phyloP scores from a whole-genome alignment of 23 red algal species.

The Agarophyton chilense region DNA sequence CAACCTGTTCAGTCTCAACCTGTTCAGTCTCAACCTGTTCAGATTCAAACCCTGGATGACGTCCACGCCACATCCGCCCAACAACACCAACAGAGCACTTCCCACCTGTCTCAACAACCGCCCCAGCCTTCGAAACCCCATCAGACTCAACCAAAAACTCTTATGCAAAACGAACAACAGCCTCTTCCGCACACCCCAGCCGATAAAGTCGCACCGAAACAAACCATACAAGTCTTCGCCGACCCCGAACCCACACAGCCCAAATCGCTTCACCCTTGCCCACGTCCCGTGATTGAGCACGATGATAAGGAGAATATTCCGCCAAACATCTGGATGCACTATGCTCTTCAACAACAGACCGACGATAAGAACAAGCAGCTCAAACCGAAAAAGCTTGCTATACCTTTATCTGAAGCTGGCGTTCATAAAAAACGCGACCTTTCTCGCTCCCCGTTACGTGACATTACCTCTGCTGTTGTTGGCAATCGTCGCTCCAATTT shows the following conservation, averaged over 20 bases:
- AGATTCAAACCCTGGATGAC: no score
- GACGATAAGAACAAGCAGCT: neutral
- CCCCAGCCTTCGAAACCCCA: no score
- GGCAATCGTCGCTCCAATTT: neutral
- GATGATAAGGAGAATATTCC: conserved; percentile 22
- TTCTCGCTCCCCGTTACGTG: neutral
- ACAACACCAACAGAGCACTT: no score
- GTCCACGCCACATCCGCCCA: no score
- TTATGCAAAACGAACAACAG: neutral
- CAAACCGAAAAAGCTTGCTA: neutral
- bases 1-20: no score
- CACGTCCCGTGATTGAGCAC: neutral
- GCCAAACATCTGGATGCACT: neutral
- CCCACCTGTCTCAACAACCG: no score
- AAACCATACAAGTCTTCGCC: neutral
- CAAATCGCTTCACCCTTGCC: neutral
- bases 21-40: no score
- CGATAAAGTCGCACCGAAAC: neutral
- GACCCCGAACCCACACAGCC: neutral
- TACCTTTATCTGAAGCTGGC: neutral
- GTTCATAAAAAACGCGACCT: neutral
- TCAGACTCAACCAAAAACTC: neutral
- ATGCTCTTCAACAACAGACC: neutral
- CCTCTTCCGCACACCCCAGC: neutral
- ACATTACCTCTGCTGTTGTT: neutral